phyloP scores from a whole-genome alignment of 495 filamentous ascomycete genomes.

The Aspergillus diversus region DNA sequence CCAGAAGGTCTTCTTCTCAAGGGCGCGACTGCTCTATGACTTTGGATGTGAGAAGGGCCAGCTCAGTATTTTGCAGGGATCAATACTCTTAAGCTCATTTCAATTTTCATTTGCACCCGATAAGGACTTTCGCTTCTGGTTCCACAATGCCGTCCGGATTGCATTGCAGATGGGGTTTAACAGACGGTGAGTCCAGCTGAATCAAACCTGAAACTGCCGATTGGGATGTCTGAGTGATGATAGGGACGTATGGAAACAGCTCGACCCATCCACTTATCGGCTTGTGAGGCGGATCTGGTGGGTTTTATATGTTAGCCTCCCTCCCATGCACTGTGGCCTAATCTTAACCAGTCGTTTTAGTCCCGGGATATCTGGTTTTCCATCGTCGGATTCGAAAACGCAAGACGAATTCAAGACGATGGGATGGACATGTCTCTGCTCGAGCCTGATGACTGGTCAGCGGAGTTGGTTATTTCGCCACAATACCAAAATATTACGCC shows the following conservation, averaged over 20 bases:
- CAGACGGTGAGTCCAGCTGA: neutral
- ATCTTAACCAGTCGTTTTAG: neutral
- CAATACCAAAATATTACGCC: neutral
- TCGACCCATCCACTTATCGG: neutral
- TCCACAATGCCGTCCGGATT: neutral
- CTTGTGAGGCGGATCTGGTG: neutral
- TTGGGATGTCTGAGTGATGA: neutral
- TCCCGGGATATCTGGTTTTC: neutral
- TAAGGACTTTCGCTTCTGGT: neutral
- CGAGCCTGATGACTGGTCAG: neutral
- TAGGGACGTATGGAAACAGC: neutral
- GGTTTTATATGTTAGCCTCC: too few relatives aligned
- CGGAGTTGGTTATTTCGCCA: neutral
- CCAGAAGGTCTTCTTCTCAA: neutral
- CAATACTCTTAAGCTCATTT: neutral
- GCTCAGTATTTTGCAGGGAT: neutral
- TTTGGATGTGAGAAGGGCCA: neutral
- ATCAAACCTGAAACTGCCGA: too few relatives aligned
- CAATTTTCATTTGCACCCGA: neutral
- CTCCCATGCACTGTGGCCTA: too few relatives aligned
- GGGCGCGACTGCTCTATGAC: neutral
- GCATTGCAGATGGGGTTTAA: conserved; percentile 2
- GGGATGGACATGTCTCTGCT: neutral
- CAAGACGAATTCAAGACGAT: neutral
- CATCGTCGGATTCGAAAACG: neutral